phyloP scores from a whole-genome alignment of 2,329 filamentous ascomycete genomes.

The Botrytis galanthina region DNA sequence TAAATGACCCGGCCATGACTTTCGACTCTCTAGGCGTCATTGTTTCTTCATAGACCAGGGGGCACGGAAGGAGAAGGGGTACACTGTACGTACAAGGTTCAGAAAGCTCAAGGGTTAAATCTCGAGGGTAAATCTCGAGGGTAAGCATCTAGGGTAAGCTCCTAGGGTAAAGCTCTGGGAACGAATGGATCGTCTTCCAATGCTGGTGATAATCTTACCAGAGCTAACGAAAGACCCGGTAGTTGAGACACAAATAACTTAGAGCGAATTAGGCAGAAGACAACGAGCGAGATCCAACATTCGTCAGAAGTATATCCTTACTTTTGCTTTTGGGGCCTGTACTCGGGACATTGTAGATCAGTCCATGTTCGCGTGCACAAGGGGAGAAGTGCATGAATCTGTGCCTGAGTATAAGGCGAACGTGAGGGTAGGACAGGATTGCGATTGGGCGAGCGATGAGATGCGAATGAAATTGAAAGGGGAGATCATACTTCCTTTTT shows the following conservation, averaged over 20 bases:
- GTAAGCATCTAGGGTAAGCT: too few species aligned
- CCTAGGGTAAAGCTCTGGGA: background rate
- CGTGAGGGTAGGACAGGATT: background rate
- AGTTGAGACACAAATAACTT: slow-evolving; percentile 5
- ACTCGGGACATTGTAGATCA: background rate
- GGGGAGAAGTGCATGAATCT: background rate
- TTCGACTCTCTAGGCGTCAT: slow-evolving; percentile 6
- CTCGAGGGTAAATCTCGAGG: too few species aligned
- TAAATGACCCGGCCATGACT: slow-evolving; percentile 11
- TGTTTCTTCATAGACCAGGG: background rate
- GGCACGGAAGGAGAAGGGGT: too few species aligned
- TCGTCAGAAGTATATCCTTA: background rate
- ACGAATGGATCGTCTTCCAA: background rate
- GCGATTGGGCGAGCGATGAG: background rate
- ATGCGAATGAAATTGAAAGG: background rate
- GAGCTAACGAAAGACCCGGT: background rate
- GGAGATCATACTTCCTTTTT: background rate
- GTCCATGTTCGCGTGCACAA: background rate
- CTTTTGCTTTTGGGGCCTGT: background rate
- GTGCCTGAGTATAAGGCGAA: background rate
- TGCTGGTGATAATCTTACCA: slow-evolving; percentile 9
- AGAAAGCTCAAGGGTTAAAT: background rate
- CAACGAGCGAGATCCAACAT: background rate
- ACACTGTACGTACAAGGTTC: background rate
- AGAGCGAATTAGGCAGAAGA: background rate